Conservation (phyloP, 2,329 filamentous ascomycete genomes). For the Basipetospora chlamydospora region DNA sequence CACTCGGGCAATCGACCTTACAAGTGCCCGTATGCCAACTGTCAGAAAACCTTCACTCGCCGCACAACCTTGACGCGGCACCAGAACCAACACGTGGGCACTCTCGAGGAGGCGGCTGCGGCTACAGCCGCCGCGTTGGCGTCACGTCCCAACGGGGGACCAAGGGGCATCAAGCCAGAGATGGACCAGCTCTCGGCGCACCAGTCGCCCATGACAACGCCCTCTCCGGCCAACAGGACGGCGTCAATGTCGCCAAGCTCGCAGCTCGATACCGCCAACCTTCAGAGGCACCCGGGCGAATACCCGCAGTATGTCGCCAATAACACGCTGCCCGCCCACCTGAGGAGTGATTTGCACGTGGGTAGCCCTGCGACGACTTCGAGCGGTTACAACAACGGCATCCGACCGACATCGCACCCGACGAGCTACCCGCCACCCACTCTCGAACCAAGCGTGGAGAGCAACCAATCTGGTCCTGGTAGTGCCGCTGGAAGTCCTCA, state of each 20-base stretch:
- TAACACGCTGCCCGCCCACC: slow-evolving; percentile 67
- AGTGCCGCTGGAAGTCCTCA: slow-evolving; percentile 79
- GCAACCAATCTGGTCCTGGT: slow-evolving; percentile 46
- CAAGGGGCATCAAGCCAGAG: slow-evolving; percentile 41
- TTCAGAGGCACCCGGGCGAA: slow-evolving; percentile 41
- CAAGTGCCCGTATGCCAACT: slow-evolving; percentile 94
- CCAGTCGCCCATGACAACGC: slow-evolving; percentile 62
- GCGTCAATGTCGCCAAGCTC: slow-evolving; percentile 68
- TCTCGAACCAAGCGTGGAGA: slow-evolving; percentile 69
- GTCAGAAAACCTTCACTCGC: slow-evolving; percentile 95
- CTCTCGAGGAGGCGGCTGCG: slow-evolving; percentile 81
- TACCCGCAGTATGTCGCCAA: slow-evolving; percentile 47
- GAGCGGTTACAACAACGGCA: slow-evolving; percentile 38
- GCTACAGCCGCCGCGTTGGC: slow-evolving; percentile 79
- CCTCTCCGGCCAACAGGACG: slow-evolving; percentile 67
- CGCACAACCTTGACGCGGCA: slow-evolving; percentile 90
- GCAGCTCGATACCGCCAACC: slow-evolving; percentile 50
- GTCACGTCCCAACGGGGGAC: slow-evolving; percentile 25
- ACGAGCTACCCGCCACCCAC: slow-evolving; percentile 70
- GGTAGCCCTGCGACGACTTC: slow-evolving; percentile 56
- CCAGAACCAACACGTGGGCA: slow-evolving; percentile 90
- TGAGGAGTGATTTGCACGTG: slow-evolving; percentile 61
- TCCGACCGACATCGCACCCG: slow-evolving; percentile 74
- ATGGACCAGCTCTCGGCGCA: slow-evolving; percentile 57
- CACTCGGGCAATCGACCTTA: slow-evolving; percentile 93